Percentiles rank a stretch among this genome's conserved stretches.
These are phyloP conservation scores for Parachaetomium inaequale DNA, from an alignment of 495 filamentous ascomycete genomes.

Conservation along the genomic window DNA sequence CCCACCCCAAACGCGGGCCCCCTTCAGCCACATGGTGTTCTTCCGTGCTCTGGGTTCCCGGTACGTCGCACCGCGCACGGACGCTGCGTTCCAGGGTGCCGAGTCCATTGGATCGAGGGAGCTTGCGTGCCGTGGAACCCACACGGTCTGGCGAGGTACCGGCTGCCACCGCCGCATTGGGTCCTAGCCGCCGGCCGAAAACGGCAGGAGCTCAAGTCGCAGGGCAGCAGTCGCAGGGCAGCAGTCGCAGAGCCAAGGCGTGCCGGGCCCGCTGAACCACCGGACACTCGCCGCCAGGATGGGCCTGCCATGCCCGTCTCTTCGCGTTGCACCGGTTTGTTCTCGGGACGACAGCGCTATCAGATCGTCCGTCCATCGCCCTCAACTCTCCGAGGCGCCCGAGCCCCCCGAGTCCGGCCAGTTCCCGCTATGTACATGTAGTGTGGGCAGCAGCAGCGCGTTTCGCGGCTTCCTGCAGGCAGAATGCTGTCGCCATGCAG, in stretches of 20 bases:
- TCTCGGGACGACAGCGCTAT: not conserved
- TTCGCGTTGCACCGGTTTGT: not conserved
- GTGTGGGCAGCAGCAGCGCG: not conserved
- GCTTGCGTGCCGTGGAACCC: conserved; percentile 1
- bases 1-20: conserved; percentile 16
- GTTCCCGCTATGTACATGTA: not conserved
- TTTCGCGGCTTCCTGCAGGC: not conserved
- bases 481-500: not conserved
- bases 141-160: conserved; percentile 6
- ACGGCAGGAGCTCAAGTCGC: conserved; percentile 14
- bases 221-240: not conserved
- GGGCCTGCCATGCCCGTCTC: not conserved
- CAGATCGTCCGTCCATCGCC: not conserved
- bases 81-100: not conserved
- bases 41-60: conserved; percentile 24
- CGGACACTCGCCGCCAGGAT: not conserved
- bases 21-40: conserved; percentile 24
- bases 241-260: not conserved
- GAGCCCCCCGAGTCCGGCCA: not conserved
- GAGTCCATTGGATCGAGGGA: not conserved
- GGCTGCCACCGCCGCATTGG: not conserved
- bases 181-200: conserved; percentile 12
- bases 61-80: conserved; percentile 9
- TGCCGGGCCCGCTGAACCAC: not conserved
- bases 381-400: not conserved